Base-by-base conservation (phyloP, 768 basidiomycete species). In the Suillus hirtellus region DNA sequence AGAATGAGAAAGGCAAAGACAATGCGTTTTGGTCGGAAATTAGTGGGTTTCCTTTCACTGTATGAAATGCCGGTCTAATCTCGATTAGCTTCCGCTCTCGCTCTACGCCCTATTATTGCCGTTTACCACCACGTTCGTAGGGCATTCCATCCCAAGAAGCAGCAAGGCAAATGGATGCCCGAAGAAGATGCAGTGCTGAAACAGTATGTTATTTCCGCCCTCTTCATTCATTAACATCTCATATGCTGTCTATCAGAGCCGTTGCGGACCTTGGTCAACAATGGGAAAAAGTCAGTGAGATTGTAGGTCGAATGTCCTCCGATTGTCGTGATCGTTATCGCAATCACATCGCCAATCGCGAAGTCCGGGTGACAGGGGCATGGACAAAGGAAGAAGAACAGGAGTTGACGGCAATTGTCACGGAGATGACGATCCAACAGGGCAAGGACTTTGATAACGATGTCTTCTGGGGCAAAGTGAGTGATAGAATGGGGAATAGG, bases 301-400 rank as follows among this genome's bases (percentile, higher is more conserved):
- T 80, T 21, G 91, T 95, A 6, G 90, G 90, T 31, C 82, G 93
- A 49, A 88, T 86, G 82, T 86, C 89, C 19, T 79, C 87, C 3
- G 93, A 95, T 71, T 95, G 93, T 74, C 84, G 93, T 11, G 93
- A 95, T 75, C 83, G 93, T 61, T 94, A 88, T 75, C 87, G 93
- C 60, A 95, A 95, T 71, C 90, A 95, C 68, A 83, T 95, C 35
- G 80, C 86, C 21, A 84, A 89, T 66, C 83, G 86, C 17, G 88
- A 88, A 27, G 78, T 83, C 14, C 86, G 90, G n/a, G 70, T 81
- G 8, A 77, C 77, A 59, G 92, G 91, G 83, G 65, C 79, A 47
- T 95, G 93, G 93, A 83, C 87, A n/a, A 83, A 84, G 69, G 89
- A 88, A 60, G 93, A 95, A 70, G 92, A 93, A 70, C 87, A 86